These are phyloP conservation scores for Pholiota conissans DNA, from an alignment of 768 basidiomycete species.

Conservation along the genomic window DNA sequence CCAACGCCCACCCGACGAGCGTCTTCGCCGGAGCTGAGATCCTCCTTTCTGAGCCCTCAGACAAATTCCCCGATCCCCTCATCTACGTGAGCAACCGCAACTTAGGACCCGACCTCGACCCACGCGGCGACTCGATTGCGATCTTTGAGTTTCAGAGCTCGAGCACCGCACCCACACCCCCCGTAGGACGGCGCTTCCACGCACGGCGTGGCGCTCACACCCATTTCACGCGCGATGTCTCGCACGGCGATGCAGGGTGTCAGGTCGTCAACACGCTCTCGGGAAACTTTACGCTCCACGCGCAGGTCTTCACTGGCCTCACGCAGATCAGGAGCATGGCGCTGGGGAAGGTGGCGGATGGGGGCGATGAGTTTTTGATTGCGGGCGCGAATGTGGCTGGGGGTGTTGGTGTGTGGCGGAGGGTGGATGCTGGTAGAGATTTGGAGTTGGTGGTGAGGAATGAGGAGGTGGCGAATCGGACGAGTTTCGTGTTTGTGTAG, in stretches of 20 bases:
- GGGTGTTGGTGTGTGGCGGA: constrained; percentile 54
- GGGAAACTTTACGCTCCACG: constrained; percentile 30
- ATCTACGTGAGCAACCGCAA: constrained; percentile 70
- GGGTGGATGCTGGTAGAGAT: constrained; percentile 50
- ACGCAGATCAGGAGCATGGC: constrained; percentile 64
- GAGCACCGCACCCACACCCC: constrained; percentile 25
- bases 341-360: constrained; percentile 41
- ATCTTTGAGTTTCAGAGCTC: constrained; percentile 44
- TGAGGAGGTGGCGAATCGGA: constrained; percentile 46
- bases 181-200: neutral
- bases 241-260: neutral
- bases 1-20: constrained; percentile 7
- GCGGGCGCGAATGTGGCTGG: constrained; percentile 52
- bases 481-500: constrained; percentile 48
- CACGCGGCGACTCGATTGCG: constrained; percentile 59
- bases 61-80: constrained; percentile 45
- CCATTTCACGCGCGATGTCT: neutral
- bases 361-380: constrained; percentile 41
- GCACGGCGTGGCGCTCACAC: neutral
- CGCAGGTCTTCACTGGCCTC: constrained; percentile 61
- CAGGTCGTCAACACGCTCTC: neutral
- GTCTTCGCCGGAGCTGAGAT: constrained; percentile 58
- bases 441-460: constrained; percentile 53
- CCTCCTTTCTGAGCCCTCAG: constrained; percentile 47
- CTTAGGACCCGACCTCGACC: constrained; percentile 37